Base-by-base conservation (phyloP, 179 eudicot species). In the Spergularia azorica region DNA sequence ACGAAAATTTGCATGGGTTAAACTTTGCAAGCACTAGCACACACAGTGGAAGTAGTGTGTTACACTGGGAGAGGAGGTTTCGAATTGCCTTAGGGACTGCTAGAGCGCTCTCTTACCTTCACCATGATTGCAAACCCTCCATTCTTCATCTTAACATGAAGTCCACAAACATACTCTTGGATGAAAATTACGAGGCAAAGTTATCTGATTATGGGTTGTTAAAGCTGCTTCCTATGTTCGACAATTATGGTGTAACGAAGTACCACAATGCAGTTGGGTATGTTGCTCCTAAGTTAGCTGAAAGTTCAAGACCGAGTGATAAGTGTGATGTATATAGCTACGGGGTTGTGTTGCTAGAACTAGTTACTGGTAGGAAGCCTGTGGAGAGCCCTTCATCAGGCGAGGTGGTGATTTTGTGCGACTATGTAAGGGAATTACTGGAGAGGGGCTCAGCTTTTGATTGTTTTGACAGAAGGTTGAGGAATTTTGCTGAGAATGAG, bases 341-440 rank as follows among this genome's bases (percentile, higher is more conserved):
- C 51, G 98, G 99, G 78, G 94, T 93, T 4, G 85, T 93, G 67
- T 77, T 95, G 52, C 80, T 95, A 85, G 99, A 95, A 81, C 82
- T 95, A 52, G 97, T 93, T 60, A 93, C 99, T 0, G 97, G 99
- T 51, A 89, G 95, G 79, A 90, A 91, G 79, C 97, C 99, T 0
- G 97, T 93, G 54, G 99, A 91, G 83, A 91, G 94, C 70, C 86
- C 89, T 17, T 46, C 81, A n/a, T 79, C 84, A 6, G 84, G 85
- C 52, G 97, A 93, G 79, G 93, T 95, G 67, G 84, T 91, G 64
- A 84, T 95, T 77, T 82, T 95, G 92, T 84, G 97, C 51, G 97
- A 93, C 67, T 88, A 87, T 77, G 99, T 95, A 70, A 89, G 95
- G 75, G 81, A 83, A 36, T 56, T 88, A 76, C 81, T 95, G 62